phyloP scores from a whole-genome alignment of 129 eudicot genomes.

The Sambucus nigra region DNA sequence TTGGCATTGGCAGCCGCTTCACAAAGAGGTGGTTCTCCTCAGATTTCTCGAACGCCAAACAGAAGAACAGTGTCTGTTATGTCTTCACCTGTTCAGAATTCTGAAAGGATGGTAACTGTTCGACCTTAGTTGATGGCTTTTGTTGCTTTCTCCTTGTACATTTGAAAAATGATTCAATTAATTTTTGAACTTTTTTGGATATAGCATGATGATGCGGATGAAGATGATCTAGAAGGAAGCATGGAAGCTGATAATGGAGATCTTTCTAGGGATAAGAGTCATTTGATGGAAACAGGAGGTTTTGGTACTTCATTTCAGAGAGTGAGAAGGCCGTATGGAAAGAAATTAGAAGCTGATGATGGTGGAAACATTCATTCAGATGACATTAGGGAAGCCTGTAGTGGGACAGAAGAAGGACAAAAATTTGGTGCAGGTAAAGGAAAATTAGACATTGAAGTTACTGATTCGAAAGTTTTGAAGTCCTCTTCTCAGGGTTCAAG shows the following conservation, averaged over 20 bases:
- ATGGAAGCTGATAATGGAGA: slow-evolving; percentile 73
- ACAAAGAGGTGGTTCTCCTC: slow-evolving; percentile 76
- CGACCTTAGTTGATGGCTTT: slow-evolving; percentile 7
- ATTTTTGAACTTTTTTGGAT: slow-evolving; percentile 12
- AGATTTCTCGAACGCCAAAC: slow-evolving; percentile 60
- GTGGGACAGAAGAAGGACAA: slow-evolving; percentile 82
- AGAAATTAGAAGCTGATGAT: slow-evolving; percentile 38
- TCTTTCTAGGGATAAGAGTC: slow-evolving; percentile 31
- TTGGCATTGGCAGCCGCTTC: slow-evolving; percentile 84
- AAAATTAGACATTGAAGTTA: slow-evolving; percentile 32
- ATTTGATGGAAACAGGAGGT: slow-evolving; percentile 26
- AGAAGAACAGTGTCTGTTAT: slow-evolving; percentile 37
- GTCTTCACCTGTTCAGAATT: slow-evolving; percentile 46
- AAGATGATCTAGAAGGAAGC: slow-evolving; percentile 72
- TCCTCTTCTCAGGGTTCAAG: slow-evolving; percentile 47
- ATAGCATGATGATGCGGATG: slow-evolving; percentile 45
- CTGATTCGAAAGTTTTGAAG: slow-evolving; percentile 39
- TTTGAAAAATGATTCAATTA: slow-evolving; percentile 2
- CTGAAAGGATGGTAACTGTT: slow-evolving; percentile 48
- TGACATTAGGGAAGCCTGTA: slow-evolving; percentile 75
- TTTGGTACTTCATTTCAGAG: slow-evolving; percentile 26
- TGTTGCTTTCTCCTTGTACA: slow-evolving; percentile 10
- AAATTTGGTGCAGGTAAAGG: slow-evolving; percentile 34
- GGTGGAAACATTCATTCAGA: slow-evolving; percentile 37
- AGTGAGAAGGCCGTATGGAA: slow-evolving; percentile 31